Conservation (phyloP, 2,329 filamentous ascomycete species). For the Diaporthe sp. region DNA sequence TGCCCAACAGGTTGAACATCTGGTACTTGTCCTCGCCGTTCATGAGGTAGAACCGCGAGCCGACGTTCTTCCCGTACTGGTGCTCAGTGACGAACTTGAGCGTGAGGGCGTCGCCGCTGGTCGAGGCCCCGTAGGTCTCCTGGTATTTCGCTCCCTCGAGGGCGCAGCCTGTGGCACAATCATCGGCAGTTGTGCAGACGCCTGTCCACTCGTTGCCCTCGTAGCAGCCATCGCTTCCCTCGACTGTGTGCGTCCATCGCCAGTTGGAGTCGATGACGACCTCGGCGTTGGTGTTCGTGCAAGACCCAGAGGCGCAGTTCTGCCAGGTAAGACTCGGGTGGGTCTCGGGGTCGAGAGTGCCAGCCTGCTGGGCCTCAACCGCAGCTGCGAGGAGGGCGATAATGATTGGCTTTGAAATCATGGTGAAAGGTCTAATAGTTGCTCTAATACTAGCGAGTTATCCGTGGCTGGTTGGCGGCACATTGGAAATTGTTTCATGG, state of each 20-base stretch:
- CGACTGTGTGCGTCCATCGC: slow-evolving; percentile 67
- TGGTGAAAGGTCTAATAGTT: not conserved
- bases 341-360: slow-evolving; percentile 59
- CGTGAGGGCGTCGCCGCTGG: slow-evolving; percentile 61
- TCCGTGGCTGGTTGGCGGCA: not conserved
- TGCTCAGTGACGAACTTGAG: slow-evolving; percentile 61
- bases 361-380: slow-evolving; percentile 61
- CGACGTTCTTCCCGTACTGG: slow-evolving; percentile 59
- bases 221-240: slow-evolving; percentile 61
- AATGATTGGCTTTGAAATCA: slow-evolving; percentile 19
- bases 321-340: slow-evolving; percentile 68
- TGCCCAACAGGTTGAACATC: slow-evolving; percentile 73
- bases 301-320: slow-evolving; percentile 64
- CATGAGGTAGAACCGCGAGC: slow-evolving; percentile 75
- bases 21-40: slow-evolving; percentile 72
- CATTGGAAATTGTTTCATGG: not conserved
- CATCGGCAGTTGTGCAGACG: slow-evolving; percentile 60
- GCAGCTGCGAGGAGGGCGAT: slow-evolving; percentile 18
- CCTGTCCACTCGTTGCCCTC: not conserved
- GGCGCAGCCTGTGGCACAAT: slow-evolving; percentile 69
- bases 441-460: not conserved
- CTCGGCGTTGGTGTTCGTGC: slow-evolving; percentile 61
- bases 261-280: slow-evolving; percentile 70
- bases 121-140: slow-evolving; percentile 65
- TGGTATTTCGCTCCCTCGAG: slow-evolving; percentile 68